Conservation (phyloP, 2,329 filamentous ascomycete genomes). For the Peltaster fructicola region DNA sequence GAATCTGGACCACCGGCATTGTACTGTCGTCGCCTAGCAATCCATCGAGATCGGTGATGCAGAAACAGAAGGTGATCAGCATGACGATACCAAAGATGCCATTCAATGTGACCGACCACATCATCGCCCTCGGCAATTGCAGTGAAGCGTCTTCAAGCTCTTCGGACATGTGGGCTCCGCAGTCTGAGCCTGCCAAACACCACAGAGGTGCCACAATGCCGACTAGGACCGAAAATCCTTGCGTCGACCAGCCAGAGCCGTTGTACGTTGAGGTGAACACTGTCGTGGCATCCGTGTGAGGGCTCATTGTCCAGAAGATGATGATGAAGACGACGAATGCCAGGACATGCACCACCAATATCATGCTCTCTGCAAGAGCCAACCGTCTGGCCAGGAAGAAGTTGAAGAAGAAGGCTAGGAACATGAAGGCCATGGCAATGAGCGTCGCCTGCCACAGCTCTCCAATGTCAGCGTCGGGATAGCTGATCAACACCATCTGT, state of each 20-base stretch:
- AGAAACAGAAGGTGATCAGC: conserved; percentile 21
- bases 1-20: conserved; percentile 17
- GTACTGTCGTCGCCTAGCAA: conserved; percentile 8
- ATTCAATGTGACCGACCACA: conserved; percentile 23
- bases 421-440: conserved; percentile 14
- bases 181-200: conserved; percentile 21
- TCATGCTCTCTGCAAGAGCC: conserved; percentile 19
- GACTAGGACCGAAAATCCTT: conserved; percentile 24
- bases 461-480: conserved; percentile 2
- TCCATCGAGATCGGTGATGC: conserved; percentile 5
- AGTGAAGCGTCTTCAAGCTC: conserved; percentile 22
- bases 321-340: conserved; percentile 28
- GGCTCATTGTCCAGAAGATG: conserved; percentile 19
- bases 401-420: conserved; percentile 20
- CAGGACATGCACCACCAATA: conserved; percentile 24
- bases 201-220: conserved; percentile 24
- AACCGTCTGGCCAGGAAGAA: conserved; percentile 18
- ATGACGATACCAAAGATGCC: conserved; percentile 18
- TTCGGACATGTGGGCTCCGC: conserved; percentile 20
- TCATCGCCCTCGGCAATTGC: conserved; percentile 26
- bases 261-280: conserved; percentile 20
- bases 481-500: conserved; percentile 2
- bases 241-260: conserved; percentile 24
- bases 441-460: conserved; percentile 9
- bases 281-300: conserved; percentile 12